Base-by-base conservation (phyloP, 139 green algal species). In the Chlamydomonas incerta region DNA sequence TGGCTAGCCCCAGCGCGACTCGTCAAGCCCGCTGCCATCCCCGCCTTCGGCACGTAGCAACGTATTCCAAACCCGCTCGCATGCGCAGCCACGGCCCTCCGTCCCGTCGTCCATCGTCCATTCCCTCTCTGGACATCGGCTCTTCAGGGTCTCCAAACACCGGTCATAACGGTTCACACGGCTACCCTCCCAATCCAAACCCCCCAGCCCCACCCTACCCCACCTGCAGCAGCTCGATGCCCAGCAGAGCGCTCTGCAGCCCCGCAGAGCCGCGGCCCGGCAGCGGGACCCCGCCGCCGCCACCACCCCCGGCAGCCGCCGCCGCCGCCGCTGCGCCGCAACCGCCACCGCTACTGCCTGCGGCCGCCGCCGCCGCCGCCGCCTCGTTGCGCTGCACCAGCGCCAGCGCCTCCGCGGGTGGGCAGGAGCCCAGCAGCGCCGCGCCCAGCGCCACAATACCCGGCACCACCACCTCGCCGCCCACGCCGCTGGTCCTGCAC, bases 221-320 rank as follows among this genome's bases (percentile, higher is more conserved):
- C 46, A 74, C 77, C 46, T 88, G 74, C 69, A 90, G 69, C 87
- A 90, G 60, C 57, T 80, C n/a, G 31, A 90, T 76, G 28, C 87
- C 87, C 75, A 90, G 63, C 34, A 75, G 74, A 21, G 82, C 74
- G 52, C 58, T 63, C 47, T 81, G 60, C 37, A 82, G 67, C 6
- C 33, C 74, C 46, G 75, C 35, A 0, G 87, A 85, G 33, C 81
- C 75, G 18, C 62, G 58, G 66, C n/a, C 13, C 31, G 2, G 23
- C 66, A 10, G 31, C 14, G 13, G 2, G 68, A 35, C 21, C 3
- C 62, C 21, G 68, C 68, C 35, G 24, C 50, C 35, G 24, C 73
- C 31, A 46, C 62, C 21, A 35, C 68, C 35, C 10, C 50, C 35
- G 24, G 55, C 31, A 46, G 55, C 55, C n/a, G 33, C 74, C 33